phyloP scores from a whole-genome alignment of 805 yeast species.

The Clavispora fructus region DNA sequence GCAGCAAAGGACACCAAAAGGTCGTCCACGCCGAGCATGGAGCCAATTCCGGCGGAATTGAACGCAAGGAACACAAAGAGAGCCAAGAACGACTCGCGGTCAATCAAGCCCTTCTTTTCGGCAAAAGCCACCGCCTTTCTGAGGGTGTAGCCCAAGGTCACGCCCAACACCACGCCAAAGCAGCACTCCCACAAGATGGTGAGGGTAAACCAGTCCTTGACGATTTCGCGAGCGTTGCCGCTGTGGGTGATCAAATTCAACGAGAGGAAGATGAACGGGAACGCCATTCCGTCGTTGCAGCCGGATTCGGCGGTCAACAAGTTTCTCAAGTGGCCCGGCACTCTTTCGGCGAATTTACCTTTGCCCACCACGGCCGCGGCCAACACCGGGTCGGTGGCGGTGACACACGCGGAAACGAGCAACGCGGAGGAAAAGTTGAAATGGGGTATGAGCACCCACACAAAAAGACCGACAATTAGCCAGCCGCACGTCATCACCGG shows the following conservation, averaged over 20 bases:
- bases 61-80: constrained; percentile 78
- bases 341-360: constrained; percentile 85
- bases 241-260: constrained; percentile 62
- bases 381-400: constrained; percentile 92
- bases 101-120: constrained; percentile 63
- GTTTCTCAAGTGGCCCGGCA: constrained; percentile 88
- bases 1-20: constrained; percentile 86
- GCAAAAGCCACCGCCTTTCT: constrained; percentile 72
- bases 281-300: constrained; percentile 95
- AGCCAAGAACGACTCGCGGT: constrained; percentile 83
- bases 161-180: constrained; percentile 74
- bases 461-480: constrained; percentile 74
- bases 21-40: constrained; percentile 85
- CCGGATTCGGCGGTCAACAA: constrained; percentile 82
- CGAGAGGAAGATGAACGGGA: constrained; percentile 76
- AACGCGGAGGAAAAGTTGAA: constrained; percentile 67
- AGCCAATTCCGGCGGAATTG: constrained; percentile 84
- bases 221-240: constrained; percentile 61
- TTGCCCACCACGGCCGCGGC: constrained; percentile 96
- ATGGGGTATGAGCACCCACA: constrained; percentile 73
- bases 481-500: constrained; percentile 92
- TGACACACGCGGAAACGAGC: constrained; percentile 78
- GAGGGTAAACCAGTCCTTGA: constrained; percentile 73
- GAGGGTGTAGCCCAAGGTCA: constrained; percentile 63
- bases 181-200: constrained; percentile 78